A percentile compares a stretch with the other conserved stretches of the same genome.
Evolutionary conservation across 345 rosid genomes (phyloP).

Genomic region (Zanthoxylum bungeanum): DNA sequence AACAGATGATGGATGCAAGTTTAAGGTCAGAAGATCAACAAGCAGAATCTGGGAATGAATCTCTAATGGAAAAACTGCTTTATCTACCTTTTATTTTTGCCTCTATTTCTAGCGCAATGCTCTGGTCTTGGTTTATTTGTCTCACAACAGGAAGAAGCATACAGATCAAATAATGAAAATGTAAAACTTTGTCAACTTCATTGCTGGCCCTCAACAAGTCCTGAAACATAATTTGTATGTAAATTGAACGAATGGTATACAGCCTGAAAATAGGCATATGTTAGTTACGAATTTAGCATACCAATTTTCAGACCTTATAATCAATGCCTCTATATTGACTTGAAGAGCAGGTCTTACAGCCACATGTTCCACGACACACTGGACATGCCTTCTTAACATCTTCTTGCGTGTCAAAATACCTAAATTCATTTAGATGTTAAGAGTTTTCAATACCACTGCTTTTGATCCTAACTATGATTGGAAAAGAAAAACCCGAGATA

Average conservation of each 20-base stretch:
- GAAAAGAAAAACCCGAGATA: not conserved
- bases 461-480: slow-evolving; percentile 3
- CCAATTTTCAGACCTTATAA: slow-evolving; percentile 69
- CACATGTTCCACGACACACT: slow-evolving; percentile 75
- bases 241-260: slow-evolving; percentile 11
- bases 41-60: not conserved
- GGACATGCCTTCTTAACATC: slow-evolving; percentile 83
- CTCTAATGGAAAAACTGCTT: slow-evolving; percentile 2
- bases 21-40: slow-evolving; percentile 4
- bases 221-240: slow-evolving; percentile 42
- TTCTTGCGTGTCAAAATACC: slow-evolving; percentile 62
- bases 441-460: not conserved
- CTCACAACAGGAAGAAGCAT: slow-evolving; percentile 89
- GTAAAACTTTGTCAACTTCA: slow-evolving; percentile 62
- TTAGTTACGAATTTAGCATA: slow-evolving; percentile 5
- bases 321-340: slow-evolving; percentile 50
- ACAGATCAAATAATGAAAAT: slow-evolving; percentile 82
- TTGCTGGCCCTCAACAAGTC: slow-evolving; percentile 46
- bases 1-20: not conserved
- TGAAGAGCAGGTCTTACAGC: slow-evolving; percentile 73
- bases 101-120: slow-evolving; percentile 60
- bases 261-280: slow-evolving; percentile 15
- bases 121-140: slow-evolving; percentile 63
- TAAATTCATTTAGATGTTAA: slow-evolving; percentile 30
- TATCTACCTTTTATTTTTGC: slow-evolving; percentile 60